Percentiles rank a stretch among this genome's conserved stretches.
Conservation (phyloP, 1,284 basidiomycete species). For the Pseudozyma pruni region DNA sequence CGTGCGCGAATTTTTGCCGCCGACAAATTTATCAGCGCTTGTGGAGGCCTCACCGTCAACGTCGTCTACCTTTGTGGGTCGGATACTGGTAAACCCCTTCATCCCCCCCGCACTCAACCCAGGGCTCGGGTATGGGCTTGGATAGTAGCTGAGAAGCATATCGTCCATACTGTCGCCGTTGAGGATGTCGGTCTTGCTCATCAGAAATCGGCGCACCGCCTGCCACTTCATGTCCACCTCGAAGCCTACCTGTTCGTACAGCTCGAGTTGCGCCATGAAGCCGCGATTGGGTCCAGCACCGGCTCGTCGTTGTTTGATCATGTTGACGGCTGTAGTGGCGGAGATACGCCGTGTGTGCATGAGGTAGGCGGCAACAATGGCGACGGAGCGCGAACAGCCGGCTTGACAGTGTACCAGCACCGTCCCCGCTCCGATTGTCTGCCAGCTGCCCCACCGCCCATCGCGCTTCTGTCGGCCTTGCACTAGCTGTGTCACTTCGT, state of each 20-base stretch:
- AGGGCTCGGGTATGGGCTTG: slow-evolving; percentile 61
- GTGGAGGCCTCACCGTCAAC: slow-evolving; percentile 3
- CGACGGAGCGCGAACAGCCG: slow-evolving; percentile 66
- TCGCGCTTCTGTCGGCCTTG: slow-evolving; percentile 41
- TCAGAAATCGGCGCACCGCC: slow-evolving; percentile 67
- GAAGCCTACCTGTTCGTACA: slow-evolving; percentile 66
- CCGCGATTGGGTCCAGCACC: slow-evolving; percentile 66
- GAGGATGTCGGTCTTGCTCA: slow-evolving; percentile 64
- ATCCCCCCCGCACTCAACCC: slow-evolving; percentile 22
- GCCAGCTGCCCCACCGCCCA: slow-evolving; percentile 51
- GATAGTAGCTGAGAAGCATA: slow-evolving; percentile 68
- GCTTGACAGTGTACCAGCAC: slow-evolving; percentile 69
- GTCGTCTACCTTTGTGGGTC: not conserved
- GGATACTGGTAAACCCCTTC: slow-evolving; percentile 24
- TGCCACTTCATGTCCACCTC: slow-evolving; percentile 67
- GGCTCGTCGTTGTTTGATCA: slow-evolving; percentile 56
- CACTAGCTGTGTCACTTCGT: slow-evolving; percentile 24
- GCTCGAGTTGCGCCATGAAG: slow-evolving; percentile 68
- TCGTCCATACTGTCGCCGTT: slow-evolving; percentile 59
- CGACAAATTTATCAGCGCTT: slow-evolving; percentile 3
- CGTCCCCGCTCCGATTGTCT: slow-evolving; percentile 49
- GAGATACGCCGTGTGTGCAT: slow-evolving; percentile 64
- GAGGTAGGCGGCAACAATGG: slow-evolving; percentile 67
- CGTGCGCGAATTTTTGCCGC: slow-evolving; percentile 8
- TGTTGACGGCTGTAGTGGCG: slow-evolving; percentile 63